Conservation (phyloP, 108 stramenopile species). For the Cylindrotheca closterium region DNA sequence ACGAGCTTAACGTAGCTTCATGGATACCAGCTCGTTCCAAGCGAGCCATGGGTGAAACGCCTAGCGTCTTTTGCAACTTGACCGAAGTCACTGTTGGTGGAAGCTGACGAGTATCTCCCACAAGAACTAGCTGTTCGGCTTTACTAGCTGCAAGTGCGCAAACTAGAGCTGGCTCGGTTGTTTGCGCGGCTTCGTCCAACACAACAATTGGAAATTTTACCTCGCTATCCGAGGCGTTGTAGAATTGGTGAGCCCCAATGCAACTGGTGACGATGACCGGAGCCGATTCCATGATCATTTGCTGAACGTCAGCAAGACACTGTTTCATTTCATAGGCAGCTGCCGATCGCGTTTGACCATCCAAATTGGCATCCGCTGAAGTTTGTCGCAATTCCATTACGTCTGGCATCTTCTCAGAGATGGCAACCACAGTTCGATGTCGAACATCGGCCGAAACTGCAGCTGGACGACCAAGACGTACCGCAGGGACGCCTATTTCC, state of each 20-base stretch:
- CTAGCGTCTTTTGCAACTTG: slow-evolving; percentile 32
- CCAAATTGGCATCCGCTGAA: slow-evolving; percentile 1
- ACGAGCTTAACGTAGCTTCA: slow-evolving; percentile 39
- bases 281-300: slow-evolving; percentile 39
- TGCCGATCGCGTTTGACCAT: slow-evolving; percentile 7
- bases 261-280: slow-evolving; percentile 71
- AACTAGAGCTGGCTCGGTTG: slow-evolving; percentile 69
- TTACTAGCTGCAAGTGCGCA: slow-evolving; percentile 58
- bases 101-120: slow-evolving; percentile 73
- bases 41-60: slow-evolving; percentile 67
- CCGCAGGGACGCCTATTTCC: slow-evolving; percentile 64
- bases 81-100: slow-evolving; percentile 61
- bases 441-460: slow-evolving; percentile 55
- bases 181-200: slow-evolving; percentile 76
- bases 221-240: background rate
- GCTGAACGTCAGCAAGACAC: slow-evolving; percentile 33
- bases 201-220: slow-evolving; percentile 55
- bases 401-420: slow-evolving; percentile 54
- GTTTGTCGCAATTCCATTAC: slow-evolving; percentile 29
- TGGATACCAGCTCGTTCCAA: slow-evolving; percentile 50
- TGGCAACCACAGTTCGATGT: slow-evolving; percentile 59
- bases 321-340: slow-evolving; percentile 36
- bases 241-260: slow-evolving; percentile 64
- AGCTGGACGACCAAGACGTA: slow-evolving; percentile 62
- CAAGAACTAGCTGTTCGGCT: slow-evolving; percentile 57